Evolutionary conservation across 2,329 filamentous ascomycete species (phyloP).

Genomic region (Colletotrichum horii): DNA sequence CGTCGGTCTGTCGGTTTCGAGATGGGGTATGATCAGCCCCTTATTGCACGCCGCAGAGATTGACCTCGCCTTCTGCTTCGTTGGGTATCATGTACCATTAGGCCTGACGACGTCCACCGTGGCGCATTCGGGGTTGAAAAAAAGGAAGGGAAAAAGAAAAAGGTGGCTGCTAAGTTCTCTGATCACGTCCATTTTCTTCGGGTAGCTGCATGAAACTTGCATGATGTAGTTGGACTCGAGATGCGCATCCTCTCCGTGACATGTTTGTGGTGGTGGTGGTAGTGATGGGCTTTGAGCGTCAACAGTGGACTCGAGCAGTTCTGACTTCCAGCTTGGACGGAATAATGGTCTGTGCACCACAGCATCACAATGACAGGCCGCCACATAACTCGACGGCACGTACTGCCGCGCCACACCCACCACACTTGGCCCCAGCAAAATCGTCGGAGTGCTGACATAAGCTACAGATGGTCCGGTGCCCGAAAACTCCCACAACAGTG

Average conservation of each 20-base stretch:
- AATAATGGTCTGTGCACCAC: too few relatives aligned
- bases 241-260: neutral
- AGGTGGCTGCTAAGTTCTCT: neutral
- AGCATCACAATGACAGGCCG: too few relatives aligned
- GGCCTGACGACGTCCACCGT: neutral
- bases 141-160: neutral
- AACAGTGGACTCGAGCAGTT: too few relatives aligned
- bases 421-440: too few relatives aligned
- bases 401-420: too few relatives aligned
- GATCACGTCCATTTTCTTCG: neutral
- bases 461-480: too few relatives aligned
- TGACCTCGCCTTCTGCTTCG: neutral
- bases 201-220: neutral
- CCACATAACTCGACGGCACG: too few relatives aligned
- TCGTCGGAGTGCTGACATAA: too few relatives aligned
- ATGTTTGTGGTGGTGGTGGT: too few relatives aligned
- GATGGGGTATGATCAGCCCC: neutral
- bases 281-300: too few relatives aligned
- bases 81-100: neutral
- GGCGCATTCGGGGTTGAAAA: neutral
- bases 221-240: neutral
- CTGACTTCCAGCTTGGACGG: too few relatives aligned
- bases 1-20: neutral
- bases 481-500: too few relatives aligned
- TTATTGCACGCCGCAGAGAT: neutral